Evolutionary conservation across 2,329 filamentous ascomycete species (phyloP).

Genomic region (Gyromitra esculenta): DNA sequence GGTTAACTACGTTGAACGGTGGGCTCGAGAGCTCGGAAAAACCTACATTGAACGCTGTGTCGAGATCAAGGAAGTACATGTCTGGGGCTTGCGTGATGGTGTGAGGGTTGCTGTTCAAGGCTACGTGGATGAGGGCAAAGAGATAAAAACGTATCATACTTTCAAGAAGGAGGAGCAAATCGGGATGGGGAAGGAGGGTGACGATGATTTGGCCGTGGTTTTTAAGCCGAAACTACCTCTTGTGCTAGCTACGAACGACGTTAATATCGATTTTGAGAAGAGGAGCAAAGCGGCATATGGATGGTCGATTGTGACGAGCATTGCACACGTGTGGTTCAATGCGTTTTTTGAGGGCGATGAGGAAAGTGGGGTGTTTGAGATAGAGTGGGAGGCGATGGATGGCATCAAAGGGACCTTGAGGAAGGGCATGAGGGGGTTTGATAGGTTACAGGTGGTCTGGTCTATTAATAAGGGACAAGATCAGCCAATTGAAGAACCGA

Average conservation of each 20-base stretch:
- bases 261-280: conserved; percentile 89
- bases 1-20: conserved; percentile 80
- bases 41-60: conserved; percentile 82
- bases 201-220: conserved; percentile 71
- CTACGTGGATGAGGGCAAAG: conserved; percentile 76
- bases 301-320: conserved; percentile 87
- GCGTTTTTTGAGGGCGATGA: conserved; percentile 85
- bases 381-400: conserved; percentile 83
- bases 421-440: conserved; percentile 83
- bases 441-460: conserved; percentile 88
- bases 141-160: conserved; percentile 82
- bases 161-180: conserved; percentile 78
- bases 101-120: conserved; percentile 89
- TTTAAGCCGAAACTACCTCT: conserved; percentile 77
- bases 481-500: conserved; percentile 48
- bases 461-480: conserved; percentile 39
- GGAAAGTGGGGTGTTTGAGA: conserved; percentile 74
- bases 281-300: conserved; percentile 82
- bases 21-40: conserved; percentile 67
- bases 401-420: conserved; percentile 89
- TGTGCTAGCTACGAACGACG: conserved; percentile 79
- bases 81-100: conserved; percentile 86
- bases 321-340: conserved; percentile 98
- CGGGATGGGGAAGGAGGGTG: conserved; percentile 67
- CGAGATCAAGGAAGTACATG: conserved; percentile 87